A percentile compares a stretch with the other conserved stretches of the same genome.
These are phyloP conservation scores for Furcasterigmium sp. DNA, from an alignment of 2,329 filamentous ascomycete species.

Conservation along the genomic window DNA sequence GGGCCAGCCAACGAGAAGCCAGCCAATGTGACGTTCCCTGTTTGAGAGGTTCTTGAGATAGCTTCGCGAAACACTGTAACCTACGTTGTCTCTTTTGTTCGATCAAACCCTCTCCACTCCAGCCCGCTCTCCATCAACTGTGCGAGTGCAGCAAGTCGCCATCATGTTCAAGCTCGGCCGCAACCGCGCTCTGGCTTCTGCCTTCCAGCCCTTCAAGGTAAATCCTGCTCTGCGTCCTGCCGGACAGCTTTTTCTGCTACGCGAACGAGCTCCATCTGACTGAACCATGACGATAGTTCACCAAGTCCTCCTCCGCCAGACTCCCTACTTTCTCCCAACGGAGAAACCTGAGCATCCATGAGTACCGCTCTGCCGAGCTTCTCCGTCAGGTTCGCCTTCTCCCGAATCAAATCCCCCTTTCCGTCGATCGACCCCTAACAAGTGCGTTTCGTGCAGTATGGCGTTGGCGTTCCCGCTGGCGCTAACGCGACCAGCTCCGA, in stretches of 20 bases:
- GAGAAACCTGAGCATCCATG: constrained; percentile 92
- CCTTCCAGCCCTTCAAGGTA: constrained; percentile 74
- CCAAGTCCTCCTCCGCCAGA: constrained; percentile 45
- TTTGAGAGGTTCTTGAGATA: constrained; percentile 4
- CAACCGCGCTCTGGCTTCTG: constrained; percentile 74
- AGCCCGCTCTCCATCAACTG: constrained; percentile 6
- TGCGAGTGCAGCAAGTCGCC: constrained; percentile 15
- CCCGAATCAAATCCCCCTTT: not conserved
- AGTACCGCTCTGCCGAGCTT: constrained; percentile 93
- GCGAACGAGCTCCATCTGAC: constrained; percentile 15
- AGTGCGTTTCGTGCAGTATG: constrained; percentile 60
- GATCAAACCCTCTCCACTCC: constrained; percentile 5
- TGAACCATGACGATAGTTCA: constrained; percentile 18
- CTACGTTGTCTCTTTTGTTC: constrained; percentile 1
- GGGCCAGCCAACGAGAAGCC: not conserved
- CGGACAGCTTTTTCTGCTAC: not conserved
- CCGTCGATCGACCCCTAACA: constrained; percentile 14
- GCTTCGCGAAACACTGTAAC: constrained; percentile 4
- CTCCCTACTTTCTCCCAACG: constrained; percentile 60
- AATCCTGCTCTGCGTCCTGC: constrained; percentile 16
- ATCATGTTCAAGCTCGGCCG: constrained; percentile 86
- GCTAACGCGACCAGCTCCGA: constrained; percentile 75
- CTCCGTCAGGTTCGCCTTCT: constrained; percentile 58
- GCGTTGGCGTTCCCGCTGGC: constrained; percentile 87
- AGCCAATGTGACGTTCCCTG: constrained; percentile 3